Conservation (phyloP, 2,329 filamentous ascomycete genomes). For the Clarireedia sp. region DNA sequence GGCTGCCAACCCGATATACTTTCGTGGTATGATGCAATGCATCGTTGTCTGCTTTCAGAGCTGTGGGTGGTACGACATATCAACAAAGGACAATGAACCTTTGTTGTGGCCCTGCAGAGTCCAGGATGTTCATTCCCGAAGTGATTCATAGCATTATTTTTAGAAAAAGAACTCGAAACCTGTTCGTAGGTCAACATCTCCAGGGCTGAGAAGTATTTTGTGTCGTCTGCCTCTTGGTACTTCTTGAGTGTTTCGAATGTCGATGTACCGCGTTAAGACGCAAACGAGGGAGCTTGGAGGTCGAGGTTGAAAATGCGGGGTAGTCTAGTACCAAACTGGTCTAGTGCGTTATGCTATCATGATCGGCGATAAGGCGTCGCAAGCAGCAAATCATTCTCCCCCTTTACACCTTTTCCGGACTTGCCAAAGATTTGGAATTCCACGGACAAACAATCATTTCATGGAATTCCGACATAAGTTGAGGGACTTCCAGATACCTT, state of each 20-base stretch:
- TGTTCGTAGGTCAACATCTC: too few species aligned
- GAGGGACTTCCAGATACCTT: background rate
- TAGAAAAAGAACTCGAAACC: background rate
- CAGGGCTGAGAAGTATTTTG: too few species aligned
- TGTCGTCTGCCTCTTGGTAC: background rate
- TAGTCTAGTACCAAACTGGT: background rate
- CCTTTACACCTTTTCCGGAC: background rate
- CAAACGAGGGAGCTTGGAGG: background rate
- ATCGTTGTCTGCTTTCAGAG: slow-evolving; percentile 3
- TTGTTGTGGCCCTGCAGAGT: background rate
- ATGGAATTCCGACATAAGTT: too few species aligned
- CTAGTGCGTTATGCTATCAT: background rate
- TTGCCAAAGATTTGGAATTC: background rate
- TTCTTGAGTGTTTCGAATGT: background rate
- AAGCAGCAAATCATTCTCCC: background rate
- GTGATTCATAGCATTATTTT: background rate
- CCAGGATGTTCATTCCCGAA: background rate
- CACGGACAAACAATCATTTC: too few species aligned
- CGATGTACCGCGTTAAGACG: background rate
- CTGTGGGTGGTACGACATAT: background rate
- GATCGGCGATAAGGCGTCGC: background rate
- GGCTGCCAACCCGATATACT: background rate
- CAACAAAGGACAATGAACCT: background rate
- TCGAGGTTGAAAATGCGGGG: slow-evolving; percentile 3
- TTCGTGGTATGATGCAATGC: background rate